phyloP scores from a whole-genome alignment of 176 grass and related monocot species.

The Lolium rigidum region DNA sequence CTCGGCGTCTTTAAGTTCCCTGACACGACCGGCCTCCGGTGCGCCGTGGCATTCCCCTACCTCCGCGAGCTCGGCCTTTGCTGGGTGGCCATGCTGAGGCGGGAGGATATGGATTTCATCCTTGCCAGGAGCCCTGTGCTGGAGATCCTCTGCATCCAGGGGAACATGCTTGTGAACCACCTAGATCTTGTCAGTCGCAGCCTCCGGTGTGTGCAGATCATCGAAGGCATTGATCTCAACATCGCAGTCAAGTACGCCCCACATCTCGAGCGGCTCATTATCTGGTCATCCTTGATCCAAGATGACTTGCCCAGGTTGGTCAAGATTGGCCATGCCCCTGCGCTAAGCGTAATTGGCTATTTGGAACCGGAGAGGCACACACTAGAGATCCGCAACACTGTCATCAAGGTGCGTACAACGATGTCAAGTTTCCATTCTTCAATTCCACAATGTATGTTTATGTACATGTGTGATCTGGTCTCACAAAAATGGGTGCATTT shows the following conservation, averaged over 20 bases:
- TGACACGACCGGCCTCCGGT: background rate
- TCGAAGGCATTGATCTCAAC: background rate
- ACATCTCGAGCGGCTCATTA: background rate
- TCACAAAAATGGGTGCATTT: background rate
- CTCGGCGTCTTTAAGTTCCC: background rate
- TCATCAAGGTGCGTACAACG: background rate
- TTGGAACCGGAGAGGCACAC: background rate
- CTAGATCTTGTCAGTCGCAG: background rate
- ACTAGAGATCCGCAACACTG: background rate
- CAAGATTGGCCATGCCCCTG: background rate
- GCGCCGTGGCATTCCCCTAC: background rate
- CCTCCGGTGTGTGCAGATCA: background rate
- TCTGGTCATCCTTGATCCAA: background rate
- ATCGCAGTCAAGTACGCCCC: background rate
- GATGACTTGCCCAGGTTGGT: background rate
- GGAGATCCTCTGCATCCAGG: background rate
- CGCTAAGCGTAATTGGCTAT: background rate
- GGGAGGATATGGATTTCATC: background rate
- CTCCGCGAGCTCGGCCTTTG: constrained; percentile 12
- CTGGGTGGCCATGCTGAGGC: background rate
- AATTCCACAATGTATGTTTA: background rate
- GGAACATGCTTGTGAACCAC: background rate
- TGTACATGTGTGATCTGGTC: background rate
- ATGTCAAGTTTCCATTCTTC: background rate
- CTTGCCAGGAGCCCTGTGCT: constrained; percentile 1